Evolutionary conservation across 768 basidiomycete genomes (phyloP), one percentile per base, ranked within the genome.

Genomic region (Trichaptum fuscoviolaceum): DNA sequence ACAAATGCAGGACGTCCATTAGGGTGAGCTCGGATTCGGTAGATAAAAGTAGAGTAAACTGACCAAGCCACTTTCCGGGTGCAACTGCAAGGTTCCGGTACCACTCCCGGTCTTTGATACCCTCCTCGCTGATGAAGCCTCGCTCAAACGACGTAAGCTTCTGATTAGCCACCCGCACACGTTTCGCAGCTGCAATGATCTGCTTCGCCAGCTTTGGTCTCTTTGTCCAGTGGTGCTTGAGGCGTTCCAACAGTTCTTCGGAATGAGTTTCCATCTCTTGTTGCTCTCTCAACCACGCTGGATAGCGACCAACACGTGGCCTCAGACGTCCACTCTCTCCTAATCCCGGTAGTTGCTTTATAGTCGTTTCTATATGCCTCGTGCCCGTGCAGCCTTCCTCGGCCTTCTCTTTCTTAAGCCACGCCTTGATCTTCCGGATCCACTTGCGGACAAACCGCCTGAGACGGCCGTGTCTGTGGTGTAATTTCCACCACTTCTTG

Each of bases 81-180:
- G 94, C 92, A 58, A 94, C 91, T 62, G 84, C 93, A 18, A 94
- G 82, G 76, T 95, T 90, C 71, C 81, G 86, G 74, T 91, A 96
- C 94, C 94, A 96, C 73, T 92, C 89, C 35, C 91, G 82, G 64
- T 88, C 87, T 70, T 87, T 87, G 69, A 95, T 87, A 0, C 94
- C 95, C 18, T 79, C 86, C 71, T 89, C 80, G 7, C 86, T 87
- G 67, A 95, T 89, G 74, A 96, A 92, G 0, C 93, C 92, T 62
- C 84, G 84, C 74, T 94, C 92, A 69, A 93, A 93, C 7, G 79
- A 76, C 12, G 81, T 76, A n/a, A 93, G 77, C 74, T 88, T 91
- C 77, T 83, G 77, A 75, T 93, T 93, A 18, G 82, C 84, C 64
- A 72, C 78, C 63, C 77, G 79, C 10, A 92, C 83, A 30, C 86